phyloP scores from a whole-genome alignment of 2,329 filamentous ascomycete species.

The Neoarthrinium moseri region DNA sequence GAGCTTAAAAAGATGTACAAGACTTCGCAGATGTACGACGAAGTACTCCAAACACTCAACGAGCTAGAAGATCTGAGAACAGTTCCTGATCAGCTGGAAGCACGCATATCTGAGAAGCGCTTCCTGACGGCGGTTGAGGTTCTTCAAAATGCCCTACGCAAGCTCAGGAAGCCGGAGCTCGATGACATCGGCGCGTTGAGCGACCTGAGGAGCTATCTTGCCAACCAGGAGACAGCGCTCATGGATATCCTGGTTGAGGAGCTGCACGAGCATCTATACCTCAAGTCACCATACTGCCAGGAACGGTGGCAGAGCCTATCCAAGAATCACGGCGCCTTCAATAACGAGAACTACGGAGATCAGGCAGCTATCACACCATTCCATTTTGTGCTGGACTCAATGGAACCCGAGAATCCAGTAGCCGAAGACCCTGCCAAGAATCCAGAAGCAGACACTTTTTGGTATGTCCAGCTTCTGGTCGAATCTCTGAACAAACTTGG shows the following conservation, averaged over 20 bases:
- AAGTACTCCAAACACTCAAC: constrained; percentile 77
- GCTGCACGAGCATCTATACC: constrained; percentile 92
- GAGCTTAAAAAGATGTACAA: constrained; percentile 88
- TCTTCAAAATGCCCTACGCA: constrained; percentile 79
- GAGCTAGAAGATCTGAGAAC: constrained; percentile 85
- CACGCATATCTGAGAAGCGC: constrained; percentile 91
- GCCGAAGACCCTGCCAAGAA: constrained; percentile 90
- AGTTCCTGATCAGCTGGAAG: constrained; percentile 89
- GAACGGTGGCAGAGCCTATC: constrained; percentile 88
- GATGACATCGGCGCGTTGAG: constrained; percentile 87
- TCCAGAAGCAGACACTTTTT: constrained; percentile 92
- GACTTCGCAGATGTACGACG: constrained; percentile 86
- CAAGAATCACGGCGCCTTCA: constrained; percentile 58
- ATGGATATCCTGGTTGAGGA: constrained; percentile 98
- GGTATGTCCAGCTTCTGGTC: constrained; percentile 83
- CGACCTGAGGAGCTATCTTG: constrained; percentile 83
- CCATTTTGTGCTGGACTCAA: constrained; percentile 56
- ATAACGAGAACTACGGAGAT: constrained; percentile 46
- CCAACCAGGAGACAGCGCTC: constrained; percentile 87
- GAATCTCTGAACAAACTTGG: constrained; percentile 90
- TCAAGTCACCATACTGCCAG: constrained; percentile 97
- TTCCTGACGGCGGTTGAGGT: constrained; percentile 93
- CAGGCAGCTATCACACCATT: constrained; percentile 51
- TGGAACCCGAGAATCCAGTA: constrained; percentile 61
- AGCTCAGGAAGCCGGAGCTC: constrained; percentile 82